A percentile compares a stretch with the other conserved stretches of the same genome.
Evolutionary conservation across 2,329 filamentous ascomycete species (phyloP).

Genomic region (Ophiostoma perfectum): DNA sequence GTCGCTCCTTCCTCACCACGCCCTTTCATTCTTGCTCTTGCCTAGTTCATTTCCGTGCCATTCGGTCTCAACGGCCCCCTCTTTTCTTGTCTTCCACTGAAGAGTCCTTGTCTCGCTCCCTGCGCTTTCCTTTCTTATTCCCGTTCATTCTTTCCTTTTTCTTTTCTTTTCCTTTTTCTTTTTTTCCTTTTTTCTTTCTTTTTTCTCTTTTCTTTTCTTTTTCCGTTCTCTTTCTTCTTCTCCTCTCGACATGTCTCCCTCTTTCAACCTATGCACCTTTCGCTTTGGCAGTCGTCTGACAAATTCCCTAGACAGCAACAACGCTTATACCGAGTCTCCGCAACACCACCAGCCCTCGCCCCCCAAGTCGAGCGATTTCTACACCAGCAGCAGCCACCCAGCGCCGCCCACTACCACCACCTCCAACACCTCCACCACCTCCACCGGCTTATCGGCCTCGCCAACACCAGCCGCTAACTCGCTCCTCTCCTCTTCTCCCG

Average conservation of each 20-base stretch:
- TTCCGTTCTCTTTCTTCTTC: neutral
- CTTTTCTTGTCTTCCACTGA: too few relatives aligned
- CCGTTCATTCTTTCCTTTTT: too few relatives aligned
- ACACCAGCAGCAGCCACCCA: neutral
- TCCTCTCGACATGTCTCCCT: neutral
- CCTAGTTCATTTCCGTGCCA: too few relatives aligned
- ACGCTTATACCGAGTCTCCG: slow-evolving; percentile 24
- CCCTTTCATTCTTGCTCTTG: too few relatives aligned
- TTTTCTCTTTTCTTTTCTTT: neutral
- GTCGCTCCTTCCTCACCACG: too few relatives aligned
- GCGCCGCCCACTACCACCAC: neutral
- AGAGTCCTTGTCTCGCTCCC: too few relatives aligned
- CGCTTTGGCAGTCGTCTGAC: neutral
- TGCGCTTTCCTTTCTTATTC: too few relatives aligned
- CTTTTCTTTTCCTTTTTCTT: too few relatives aligned
- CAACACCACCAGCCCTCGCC: slow-evolving; percentile 11
- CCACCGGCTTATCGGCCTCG: slow-evolving; percentile 11
- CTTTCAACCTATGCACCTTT: neutral
- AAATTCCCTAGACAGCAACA: slow-evolving; percentile 21
- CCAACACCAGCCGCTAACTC: slow-evolving; percentile 16
- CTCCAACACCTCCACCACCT: neutral
- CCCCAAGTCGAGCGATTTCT: slow-evolving; percentile 1
- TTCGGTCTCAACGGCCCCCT: too few relatives aligned
- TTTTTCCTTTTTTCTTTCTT: neutral
- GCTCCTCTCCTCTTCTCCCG: neutral